phyloP scores from a whole-genome alignment of 2,329 filamentous ascomycete genomes.

The Cytospora leucostoma region DNA sequence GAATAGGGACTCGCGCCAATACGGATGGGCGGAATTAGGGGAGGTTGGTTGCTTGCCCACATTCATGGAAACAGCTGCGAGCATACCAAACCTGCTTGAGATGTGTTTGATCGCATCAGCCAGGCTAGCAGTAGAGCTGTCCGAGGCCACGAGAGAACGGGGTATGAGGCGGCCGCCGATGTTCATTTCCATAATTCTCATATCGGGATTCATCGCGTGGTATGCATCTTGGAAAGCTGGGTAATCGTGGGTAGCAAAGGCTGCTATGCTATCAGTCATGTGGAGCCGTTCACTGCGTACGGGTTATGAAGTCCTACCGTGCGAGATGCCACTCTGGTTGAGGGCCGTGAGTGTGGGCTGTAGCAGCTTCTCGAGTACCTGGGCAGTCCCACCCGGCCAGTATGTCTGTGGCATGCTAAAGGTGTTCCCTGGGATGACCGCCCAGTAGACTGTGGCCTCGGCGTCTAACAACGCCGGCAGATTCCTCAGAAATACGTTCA shows the following conservation, averaged over 20 bases:
- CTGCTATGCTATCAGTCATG: neutral
- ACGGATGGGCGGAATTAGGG: slow-evolving; percentile 1
- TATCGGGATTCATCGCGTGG: slow-evolving; percentile 1
- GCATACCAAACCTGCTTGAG: neutral
- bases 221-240: slow-evolving; percentile 3
- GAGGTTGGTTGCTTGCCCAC: neutral
- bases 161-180: slow-evolving; percentile 18
- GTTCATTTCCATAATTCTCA: slow-evolving; percentile 7
- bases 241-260: neutral
- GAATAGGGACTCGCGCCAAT: slow-evolving; percentile 12
- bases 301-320: neutral
- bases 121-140: neutral
- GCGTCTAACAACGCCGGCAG: slow-evolving; percentile 9
- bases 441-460: neutral
- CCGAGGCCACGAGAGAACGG: neutral
- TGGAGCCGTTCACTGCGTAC: neutral
- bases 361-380: neutral
- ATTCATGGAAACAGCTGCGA: slow-evolving; percentile 7
- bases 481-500: slow-evolving; percentile 3
- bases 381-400: slow-evolving; percentile 2
- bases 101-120: neutral
- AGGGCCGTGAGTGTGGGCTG: neutral
- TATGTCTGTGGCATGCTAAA: slow-evolving; percentile 9
- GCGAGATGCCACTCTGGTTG: slow-evolving; percentile 2
- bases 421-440: neutral